Conservation (phyloP, 129 eudicot species). For the Chrysanthemum lavandulifolium region DNA sequence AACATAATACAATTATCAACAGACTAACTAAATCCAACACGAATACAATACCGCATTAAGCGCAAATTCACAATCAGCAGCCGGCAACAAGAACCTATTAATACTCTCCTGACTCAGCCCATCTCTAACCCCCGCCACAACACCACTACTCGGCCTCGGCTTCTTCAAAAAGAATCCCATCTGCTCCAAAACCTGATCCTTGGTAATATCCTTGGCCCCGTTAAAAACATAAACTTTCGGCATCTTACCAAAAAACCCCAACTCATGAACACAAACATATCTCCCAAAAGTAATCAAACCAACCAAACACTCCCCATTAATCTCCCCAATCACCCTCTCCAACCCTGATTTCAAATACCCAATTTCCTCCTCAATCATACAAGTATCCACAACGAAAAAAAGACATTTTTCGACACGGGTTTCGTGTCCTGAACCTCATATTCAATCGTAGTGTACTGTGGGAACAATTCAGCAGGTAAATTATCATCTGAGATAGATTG, state of each 20-base stretch:
- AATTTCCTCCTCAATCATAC: constrained; percentile 88
- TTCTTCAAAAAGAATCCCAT: constrained; percentile 78
- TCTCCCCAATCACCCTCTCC: constrained; percentile 61
- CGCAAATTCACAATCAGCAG: constrained; percentile 87
- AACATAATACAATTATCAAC: no score
- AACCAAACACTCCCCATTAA: constrained; percentile 66
- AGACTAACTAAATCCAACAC: not conserved
- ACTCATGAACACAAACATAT: constrained; percentile 83
- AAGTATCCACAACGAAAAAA: constrained; percentile 74
- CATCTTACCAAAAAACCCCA: constrained; percentile 70
- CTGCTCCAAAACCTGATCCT: constrained; percentile 91
- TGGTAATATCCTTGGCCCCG: constrained; percentile 78
- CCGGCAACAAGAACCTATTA: constrained; percentile 80
- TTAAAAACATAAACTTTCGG: constrained; percentile 83
- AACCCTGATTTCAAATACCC: constrained; percentile 64
- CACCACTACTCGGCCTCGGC: constrained; percentile 71
- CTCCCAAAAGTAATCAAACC: constrained; percentile 96
- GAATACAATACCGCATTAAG: constrained; percentile 64
- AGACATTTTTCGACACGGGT: constrained; percentile 35
- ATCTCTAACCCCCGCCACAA: constrained; percentile 83
- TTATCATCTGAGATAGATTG: constrained; percentile 71
- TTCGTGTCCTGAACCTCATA: constrained; percentile 40
- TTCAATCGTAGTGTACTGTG: constrained; percentile 79
- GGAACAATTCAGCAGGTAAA: constrained; percentile 85
- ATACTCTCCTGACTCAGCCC: constrained; percentile 86